Conservation (phyloP, 192 early-diverging fungal genomes). For the Phycomyces blakesleeanus region DNA sequence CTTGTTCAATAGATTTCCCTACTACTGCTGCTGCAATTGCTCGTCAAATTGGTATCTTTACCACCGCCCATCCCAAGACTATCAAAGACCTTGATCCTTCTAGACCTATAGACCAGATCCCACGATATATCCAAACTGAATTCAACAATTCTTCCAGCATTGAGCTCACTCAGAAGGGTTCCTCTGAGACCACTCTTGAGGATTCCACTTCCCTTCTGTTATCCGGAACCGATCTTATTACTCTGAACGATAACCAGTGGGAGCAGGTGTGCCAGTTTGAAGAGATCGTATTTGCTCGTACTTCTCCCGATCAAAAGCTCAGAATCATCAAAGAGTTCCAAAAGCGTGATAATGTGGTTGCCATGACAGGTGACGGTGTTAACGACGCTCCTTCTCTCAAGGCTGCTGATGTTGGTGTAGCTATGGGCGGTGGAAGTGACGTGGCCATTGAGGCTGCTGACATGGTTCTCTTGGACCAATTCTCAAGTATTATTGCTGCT, state of each 20-base stretch:
- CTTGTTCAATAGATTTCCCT: constrained; percentile 45
- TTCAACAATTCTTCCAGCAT: constrained; percentile 65
- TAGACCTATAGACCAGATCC: constrained; percentile 5
- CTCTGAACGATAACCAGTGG: constrained; percentile 65
- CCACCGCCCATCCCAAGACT: constrained; percentile 28
- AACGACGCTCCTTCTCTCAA: constrained; percentile 92
- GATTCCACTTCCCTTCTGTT: constrained; percentile 48
- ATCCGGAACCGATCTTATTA: constrained; percentile 61
- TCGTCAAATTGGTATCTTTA: constrained; percentile 72
- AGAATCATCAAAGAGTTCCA: constrained; percentile 75
- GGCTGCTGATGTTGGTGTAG: constrained; percentile 84
- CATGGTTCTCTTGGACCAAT: constrained; percentile 64
- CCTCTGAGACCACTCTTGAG: not conserved
- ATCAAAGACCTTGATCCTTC: constrained; percentile 28
- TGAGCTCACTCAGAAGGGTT: constrained; percentile 67
- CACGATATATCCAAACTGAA: constrained; percentile 3
- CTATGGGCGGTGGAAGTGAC: constrained; percentile 82
- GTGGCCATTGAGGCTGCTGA: constrained; percentile 69
- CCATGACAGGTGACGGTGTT: constrained; percentile 90
- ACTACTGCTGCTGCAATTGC: constrained; percentile 81
- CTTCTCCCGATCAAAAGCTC: constrained; percentile 78
- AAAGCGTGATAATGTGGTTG: constrained; percentile 66
- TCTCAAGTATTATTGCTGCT: constrained; percentile 63
- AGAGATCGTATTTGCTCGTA: constrained; percentile 79
- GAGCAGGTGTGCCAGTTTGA: constrained; percentile 60